A percentile compares a stretch with the other conserved stretches of the same genome.
phyloP scores from a whole-genome alignment of 2,329 filamentous ascomycete species.

The Furcasterigmium furcatum region DNA sequence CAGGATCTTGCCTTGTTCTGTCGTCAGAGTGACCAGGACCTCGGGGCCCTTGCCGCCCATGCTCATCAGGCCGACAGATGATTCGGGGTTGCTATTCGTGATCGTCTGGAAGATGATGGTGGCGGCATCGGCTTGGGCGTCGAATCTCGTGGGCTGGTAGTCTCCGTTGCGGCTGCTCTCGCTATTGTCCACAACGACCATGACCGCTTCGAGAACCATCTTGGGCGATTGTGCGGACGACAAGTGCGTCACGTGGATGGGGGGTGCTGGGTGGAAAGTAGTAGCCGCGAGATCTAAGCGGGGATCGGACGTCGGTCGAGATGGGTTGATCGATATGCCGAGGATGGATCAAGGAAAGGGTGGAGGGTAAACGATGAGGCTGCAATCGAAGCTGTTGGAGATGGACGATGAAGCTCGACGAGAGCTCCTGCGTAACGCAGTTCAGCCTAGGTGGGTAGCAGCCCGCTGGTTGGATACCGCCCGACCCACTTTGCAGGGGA shows the following conservation, averaged over 20 bases:
- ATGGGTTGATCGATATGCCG: background rate
- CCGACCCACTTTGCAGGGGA: background rate
- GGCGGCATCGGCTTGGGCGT: conserved; percentile 92
- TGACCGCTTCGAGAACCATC: conserved; percentile 98
- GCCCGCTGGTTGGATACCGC: conserved; percentile 3
- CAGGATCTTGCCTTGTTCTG: conserved; percentile 92
- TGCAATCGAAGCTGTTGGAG: conserved; percentile 1
- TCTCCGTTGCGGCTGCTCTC: conserved; percentile 98
- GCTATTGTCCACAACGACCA: conserved; percentile 99
- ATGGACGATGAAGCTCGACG: background rate
- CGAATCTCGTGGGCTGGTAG: conserved; percentile 85
- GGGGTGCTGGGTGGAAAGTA: background rate
- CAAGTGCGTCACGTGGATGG: background rate
- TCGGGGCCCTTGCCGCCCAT: conserved; percentile 98
- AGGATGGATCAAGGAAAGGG: background rate
- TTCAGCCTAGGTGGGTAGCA: conserved; percentile 37
- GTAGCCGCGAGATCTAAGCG: no score
- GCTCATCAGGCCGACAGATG: conserved; percentile 95
- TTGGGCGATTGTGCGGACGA: conserved; percentile 43
- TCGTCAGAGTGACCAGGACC: conserved; percentile 93
- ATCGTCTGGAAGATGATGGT: conserved; percentile 95
- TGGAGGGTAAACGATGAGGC: background rate
- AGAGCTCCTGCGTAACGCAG: conserved; percentile 34
- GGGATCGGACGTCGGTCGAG: no score
- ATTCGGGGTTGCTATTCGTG: conserved; percentile 93